Evolutionary conservation across 2,329 filamentous ascomycete species (phyloP), one percentile per base, ranked within the genome.

Genomic region (Colletotrichum navitas): DNA sequence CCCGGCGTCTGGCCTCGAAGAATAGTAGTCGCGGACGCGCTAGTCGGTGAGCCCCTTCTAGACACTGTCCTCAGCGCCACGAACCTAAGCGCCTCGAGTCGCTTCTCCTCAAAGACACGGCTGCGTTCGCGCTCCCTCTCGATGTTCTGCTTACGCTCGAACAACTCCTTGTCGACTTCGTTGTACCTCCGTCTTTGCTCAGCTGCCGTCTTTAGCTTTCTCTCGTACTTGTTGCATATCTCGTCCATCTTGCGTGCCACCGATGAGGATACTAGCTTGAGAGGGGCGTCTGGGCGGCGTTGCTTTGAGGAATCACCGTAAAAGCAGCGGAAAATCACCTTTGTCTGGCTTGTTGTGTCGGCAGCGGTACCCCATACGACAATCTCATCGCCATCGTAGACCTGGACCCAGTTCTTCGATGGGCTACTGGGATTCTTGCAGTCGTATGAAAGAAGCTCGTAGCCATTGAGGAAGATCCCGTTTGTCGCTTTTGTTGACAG

Each of bases 321-420:
- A 65, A 80, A 83, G 78, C 88, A 90, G 51, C 82, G 83, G 75
- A 90, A 90, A 12, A 79, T 76, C 12, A 90, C 79, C 67, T 83
- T 85, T 5, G 83, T 86, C 67, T 85, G 80, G 12, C 64, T 56
- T 61, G 77, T 81, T 45, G 78, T 79, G 56, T 77, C 76, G 54
- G 84, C 81, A 6, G 82, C 79, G 16, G 84, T 81, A 54, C 89
- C 85, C 86, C 91, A 97, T 8, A 97, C 88, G 2, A 90, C 89
- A 59, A 98, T 88, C 32, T 90, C 85, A 78, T 98, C 95, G 1
- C 93, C 94, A 43, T 92, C 89, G 78, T 94, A 89, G 18, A 98
- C 80, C 66, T 90, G 89, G 34, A 92, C 90, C 90, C 90, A 92
- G 77, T 87, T 81, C 39, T 79, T 81, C 58, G 88, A 93, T 1